A percentile compares a stretch with the other conserved stretches of the same genome.
Evolutionary conservation across 495 filamentous ascomycete species (phyloP).

Genomic region (Hypoxylon trugodes): DNA sequence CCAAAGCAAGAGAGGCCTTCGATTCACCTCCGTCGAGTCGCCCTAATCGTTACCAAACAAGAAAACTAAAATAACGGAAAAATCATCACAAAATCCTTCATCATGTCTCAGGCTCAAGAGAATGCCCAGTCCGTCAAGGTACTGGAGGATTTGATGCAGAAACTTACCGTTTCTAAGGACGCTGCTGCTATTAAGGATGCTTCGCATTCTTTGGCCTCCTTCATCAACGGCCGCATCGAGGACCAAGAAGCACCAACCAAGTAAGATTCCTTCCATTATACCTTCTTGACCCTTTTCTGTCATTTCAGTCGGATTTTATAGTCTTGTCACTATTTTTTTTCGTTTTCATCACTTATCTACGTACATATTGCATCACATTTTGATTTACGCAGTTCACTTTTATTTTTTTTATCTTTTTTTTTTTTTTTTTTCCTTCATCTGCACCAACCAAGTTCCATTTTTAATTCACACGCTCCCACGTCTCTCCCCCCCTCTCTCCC

Average conservation of each 20-base stretch:
- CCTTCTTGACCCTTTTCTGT: conserved; percentile 3
- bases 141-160: conserved; percentile 61
- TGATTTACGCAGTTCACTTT: no score
- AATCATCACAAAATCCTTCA: conserved; percentile 10
- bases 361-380: no score
- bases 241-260: conserved; percentile 59
- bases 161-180: conserved; percentile 62
- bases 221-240: conserved; percentile 62
- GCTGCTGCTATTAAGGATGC: conserved; percentile 59
- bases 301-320: no score
- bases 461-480: neutral
- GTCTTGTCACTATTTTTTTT: neutral
- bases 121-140: conserved; percentile 62
- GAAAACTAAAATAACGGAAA: neutral
- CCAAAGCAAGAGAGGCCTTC: neutral
- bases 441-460: no score
- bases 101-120: conserved; percentile 47
- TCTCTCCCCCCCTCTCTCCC: conserved; percentile 4
- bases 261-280: conserved; percentile 46
- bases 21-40: neutral
- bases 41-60: conserved; percentile 1
- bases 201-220: conserved; percentile 54
- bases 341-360: neutral
- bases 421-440: no score
- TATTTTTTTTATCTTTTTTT: no score